These are phyloP conservation scores for Endocarpon pusillum DNA, from an alignment of 495 filamentous ascomycete species.

Conservation along the genomic window DNA sequence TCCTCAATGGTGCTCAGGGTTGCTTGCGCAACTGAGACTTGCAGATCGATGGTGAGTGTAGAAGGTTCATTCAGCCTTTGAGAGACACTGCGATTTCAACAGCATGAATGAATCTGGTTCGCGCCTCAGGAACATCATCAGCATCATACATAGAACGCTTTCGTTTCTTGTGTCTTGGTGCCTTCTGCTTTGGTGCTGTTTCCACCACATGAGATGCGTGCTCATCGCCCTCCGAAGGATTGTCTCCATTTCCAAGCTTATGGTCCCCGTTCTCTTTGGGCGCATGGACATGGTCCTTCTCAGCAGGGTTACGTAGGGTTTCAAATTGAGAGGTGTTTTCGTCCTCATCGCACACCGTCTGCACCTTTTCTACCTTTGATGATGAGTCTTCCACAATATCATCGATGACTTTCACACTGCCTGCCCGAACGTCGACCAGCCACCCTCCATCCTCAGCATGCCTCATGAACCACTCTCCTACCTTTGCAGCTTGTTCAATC, in stretches of 20 bases:
- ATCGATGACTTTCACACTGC: constrained; percentile 52
- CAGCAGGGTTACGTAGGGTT: not conserved
- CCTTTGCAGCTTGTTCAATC: constrained; percentile 49
- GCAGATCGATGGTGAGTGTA: too few relatives aligned
- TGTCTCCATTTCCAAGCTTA: not conserved
- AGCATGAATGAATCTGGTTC: constrained; percentile 46
- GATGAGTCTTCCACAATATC: constrained; percentile 39
- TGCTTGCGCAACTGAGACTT: too few relatives aligned
- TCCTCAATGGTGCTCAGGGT: too few relatives aligned
- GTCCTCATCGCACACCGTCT: constrained; percentile 14
- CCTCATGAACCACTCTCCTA: constrained; percentile 43
- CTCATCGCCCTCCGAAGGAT: not conserved
- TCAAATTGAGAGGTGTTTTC: not conserved
- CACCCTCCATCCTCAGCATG: constrained; percentile 27
- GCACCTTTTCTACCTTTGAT: constrained; percentile 11
- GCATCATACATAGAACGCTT: constrained; percentile 24
- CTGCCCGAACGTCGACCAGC: constrained; percentile 41
- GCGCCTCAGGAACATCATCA: constrained; percentile 39
- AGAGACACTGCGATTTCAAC: constrained; percentile 47
- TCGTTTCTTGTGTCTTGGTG: constrained; percentile 22
- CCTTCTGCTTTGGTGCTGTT: constrained; percentile 5
- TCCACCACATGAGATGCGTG: not conserved
- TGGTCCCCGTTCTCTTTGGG: not conserved
- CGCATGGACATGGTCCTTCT: constrained; percentile 6
- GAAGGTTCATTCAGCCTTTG: constrained; percentile 11